These are phyloP conservation scores for Suhomyces kunorum DNA, from an alignment of 1,139 yeast species.

Conservation along the genomic window DNA sequence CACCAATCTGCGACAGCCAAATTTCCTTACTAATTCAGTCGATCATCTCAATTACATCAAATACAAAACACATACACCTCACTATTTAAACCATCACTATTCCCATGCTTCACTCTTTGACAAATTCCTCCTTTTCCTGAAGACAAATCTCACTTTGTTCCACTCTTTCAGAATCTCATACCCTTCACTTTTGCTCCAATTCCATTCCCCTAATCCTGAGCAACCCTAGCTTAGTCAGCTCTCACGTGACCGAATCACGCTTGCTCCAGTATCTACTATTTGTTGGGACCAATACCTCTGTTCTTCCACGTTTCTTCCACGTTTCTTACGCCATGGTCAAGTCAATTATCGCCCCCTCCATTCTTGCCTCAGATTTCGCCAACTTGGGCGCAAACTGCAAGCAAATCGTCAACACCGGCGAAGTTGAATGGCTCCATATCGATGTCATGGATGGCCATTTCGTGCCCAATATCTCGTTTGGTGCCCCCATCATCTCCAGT, in stretches of 20 bases:
- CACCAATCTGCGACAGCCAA: too few species aligned
- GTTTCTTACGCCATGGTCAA: constrained; percentile 53
- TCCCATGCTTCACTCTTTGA: too few species aligned
- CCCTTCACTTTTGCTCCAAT: neutral
- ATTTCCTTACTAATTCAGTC: too few species aligned
- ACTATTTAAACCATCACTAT: too few species aligned
- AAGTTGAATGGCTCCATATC: constrained; percentile 85
- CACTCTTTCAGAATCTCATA: too few species aligned
- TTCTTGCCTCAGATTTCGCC: constrained; percentile 92
- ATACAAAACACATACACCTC: too few species aligned
- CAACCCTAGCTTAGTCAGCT: neutral
- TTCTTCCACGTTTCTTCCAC: neutral
- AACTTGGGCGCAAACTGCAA: constrained; percentile 86
- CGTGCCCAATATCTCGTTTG: constrained; percentile 94
- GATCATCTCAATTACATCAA: too few species aligned
- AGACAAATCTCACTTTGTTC: too few species aligned
- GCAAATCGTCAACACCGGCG: constrained; percentile 63
- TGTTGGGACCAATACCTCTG: too few species aligned
- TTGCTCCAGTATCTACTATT: too few species aligned
- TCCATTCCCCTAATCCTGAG: too few species aligned
- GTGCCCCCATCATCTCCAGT: constrained; percentile 84
- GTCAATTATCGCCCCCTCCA: constrained; percentile 92
- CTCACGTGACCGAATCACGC: neutral
- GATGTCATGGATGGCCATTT: constrained; percentile 99
- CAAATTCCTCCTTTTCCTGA: too few species aligned